Conservation (phyloP, 345 rosid species). For the Pistacia integerrima region DNA sequence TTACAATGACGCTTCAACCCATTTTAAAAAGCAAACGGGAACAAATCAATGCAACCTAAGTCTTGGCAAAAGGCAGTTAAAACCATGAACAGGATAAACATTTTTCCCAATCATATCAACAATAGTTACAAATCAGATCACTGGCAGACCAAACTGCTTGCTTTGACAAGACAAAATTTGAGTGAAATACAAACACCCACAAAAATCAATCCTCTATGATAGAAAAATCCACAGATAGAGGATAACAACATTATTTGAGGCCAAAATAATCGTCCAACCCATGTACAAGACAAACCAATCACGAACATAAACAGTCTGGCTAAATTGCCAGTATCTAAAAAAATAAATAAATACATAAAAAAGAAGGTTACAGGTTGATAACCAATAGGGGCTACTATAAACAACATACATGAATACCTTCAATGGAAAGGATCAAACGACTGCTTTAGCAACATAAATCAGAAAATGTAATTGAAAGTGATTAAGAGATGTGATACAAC, state of each 20-base stretch:
- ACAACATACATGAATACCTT: neutral
- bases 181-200: neutral
- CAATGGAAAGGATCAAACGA: neutral
- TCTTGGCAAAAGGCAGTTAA: neutral
- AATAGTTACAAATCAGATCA: neutral
- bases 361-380: neutral
- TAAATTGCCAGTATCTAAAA: neutral
- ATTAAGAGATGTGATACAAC: neutral
- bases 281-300: neutral
- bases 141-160: neutral
- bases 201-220: neutral
- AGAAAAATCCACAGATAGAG: neutral
- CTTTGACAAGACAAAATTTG: neutral
- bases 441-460: neutral
- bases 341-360: neutral
- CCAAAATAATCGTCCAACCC: neutral
- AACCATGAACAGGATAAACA: neutral
- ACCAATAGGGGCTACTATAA: neutral
- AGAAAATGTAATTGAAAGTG: neutral
- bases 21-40: neutral
- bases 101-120: slow-evolving; percentile 1
- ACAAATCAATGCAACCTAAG: neutral
- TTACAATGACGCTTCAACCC: neutral
- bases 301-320: neutral
- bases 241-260: neutral